Evolutionary conservation across 2,329 filamentous ascomycete genomes (phyloP), one percentile per base, ranked within the genome.

Genomic region (Catunica adiposa): DNA sequence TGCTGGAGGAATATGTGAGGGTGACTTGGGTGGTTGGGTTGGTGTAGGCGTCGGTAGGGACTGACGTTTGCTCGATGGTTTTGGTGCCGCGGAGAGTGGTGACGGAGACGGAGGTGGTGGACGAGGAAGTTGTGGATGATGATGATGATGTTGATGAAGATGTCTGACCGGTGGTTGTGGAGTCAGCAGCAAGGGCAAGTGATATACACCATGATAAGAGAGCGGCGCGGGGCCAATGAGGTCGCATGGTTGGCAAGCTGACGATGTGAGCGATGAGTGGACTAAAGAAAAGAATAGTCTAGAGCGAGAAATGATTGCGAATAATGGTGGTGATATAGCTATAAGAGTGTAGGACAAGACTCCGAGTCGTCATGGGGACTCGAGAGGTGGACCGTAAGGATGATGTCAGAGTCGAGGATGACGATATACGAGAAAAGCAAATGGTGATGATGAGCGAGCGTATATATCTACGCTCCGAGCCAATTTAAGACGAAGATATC

Each of bases 31-130:
- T 8, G 20, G 66, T 65, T 57, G 67, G 70, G 9, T 71, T 70
- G 46, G 69, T 65, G 62, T 77, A 75, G n/a, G 69, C 63, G 9
- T 68, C 69, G 1, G 71, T 70, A 9, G 74, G 69, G 51, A 68
- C 69, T n/a, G 63, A 63, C 1, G 62, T 64, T 54, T 69, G 63
- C 25, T 67, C 65, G n/a, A 69, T 68, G 26, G 69, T 70, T 48
- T 68, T 65, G 29, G 67, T 69, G 53, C 67, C 69, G 38, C 62
- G 63, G 55, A 66, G 62, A 55, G 70, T 71, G 22, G 66, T 67
- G 29, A 71, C 63, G 6, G 65, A 65, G 25, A 15, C 53, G n/a
- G 56, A 50, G 17, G 22, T n/a, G n/a, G 46, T n/a, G n/a, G 46
- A 11, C 1, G 37, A 7, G 37, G 46, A 20, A 25, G 56, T 44